Evolutionary conservation across 768 basidiomycete species (phyloP).

Genomic region (Boletellus emodensis): DNA sequence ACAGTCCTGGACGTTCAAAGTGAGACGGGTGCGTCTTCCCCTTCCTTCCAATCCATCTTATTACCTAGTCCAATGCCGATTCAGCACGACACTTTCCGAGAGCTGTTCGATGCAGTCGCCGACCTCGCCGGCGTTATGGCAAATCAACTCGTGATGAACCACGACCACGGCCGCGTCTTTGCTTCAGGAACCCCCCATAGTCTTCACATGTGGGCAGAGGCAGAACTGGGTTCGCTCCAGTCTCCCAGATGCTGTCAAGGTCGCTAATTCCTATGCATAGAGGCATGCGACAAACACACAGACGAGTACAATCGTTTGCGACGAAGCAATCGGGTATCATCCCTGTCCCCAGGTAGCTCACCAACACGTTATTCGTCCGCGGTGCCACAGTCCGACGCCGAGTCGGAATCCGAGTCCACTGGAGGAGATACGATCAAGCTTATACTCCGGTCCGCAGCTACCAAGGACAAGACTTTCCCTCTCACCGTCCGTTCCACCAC

Average conservation of each 20-base stretch:
- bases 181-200: slow-evolving; percentile 64
- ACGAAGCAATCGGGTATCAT: slow-evolving; percentile 25
- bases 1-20: slow-evolving; percentile 47
- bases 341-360: slow-evolving; percentile 16
- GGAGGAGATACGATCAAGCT: slow-evolving; percentile 58
- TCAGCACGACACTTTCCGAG: slow-evolving; percentile 63
- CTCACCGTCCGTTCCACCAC: slow-evolving; percentile 72
- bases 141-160: slow-evolving; percentile 55
- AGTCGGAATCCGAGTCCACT: slow-evolving; percentile 36
- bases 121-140: slow-evolving; percentile 52
- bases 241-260: not conserved
- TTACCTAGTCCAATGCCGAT: not conserved
- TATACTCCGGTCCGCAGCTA: slow-evolving; percentile 53
- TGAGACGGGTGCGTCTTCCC: slow-evolving; percentile 50
- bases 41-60: not conserved
- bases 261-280: slow-evolving; percentile 34
- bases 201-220: slow-evolving; percentile 64
- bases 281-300: slow-evolving; percentile 60
- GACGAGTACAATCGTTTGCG: slow-evolving; percentile 58
- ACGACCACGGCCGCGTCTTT: slow-evolving; percentile 61
- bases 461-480: slow-evolving; percentile 49
- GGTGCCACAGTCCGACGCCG: slow-evolving; percentile 24
- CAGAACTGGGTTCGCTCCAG: slow-evolving; percentile 52
- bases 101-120: slow-evolving; percentile 61
- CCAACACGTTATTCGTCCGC: slow-evolving; percentile 12